Base-by-base conservation (phyloP, 305 asterid species). In the Plantago coronopus region DNA sequence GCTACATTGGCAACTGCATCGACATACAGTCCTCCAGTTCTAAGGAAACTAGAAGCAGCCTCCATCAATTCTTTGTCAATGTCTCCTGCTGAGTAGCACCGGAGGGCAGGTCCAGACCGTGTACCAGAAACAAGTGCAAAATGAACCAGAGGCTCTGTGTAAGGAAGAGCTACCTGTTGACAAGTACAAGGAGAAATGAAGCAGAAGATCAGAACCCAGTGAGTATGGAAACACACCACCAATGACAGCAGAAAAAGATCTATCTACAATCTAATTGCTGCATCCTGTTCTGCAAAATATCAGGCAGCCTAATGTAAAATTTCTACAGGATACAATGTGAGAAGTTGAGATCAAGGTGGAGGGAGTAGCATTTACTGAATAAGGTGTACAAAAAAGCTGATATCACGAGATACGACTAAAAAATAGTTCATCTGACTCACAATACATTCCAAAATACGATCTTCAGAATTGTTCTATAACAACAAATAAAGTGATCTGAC, bases 61-160 rank as follows among this genome's bases (percentile, higher is more conserved):
- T 82, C 91, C 19, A 47, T 71, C 79, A 91, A 59, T 74, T 91
- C 96, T 75, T 79, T 84, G 57, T 91, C 96, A n/a, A 91, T 74
- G 67, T 79, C 77, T 45, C 83, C 84, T 11, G 91, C 86, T 37
- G 97, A 83, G 78, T 88, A 88, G 81, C 91, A 91, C 66, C 85
- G 80, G 46, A 91, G 91, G 61, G 87, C 87, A 43, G 94, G 97
- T 46, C 95, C 89, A 12, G 97, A 88, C 65, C 83, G 85, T 57
- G 89, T 70, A 42, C 97, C 95, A 71, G 56, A 61, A 50, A 74
- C 88, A 49, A 88, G 79, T 38, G 91, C 84, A 68, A 91, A 91
- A 70, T 91, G 95, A 50, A 82, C 78, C 29, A 91, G 95, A 63
- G 97, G 94, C 77, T 91, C 96, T 19, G 82, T 77, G 65, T 82